phyloP scores from a whole-genome alignment of 2,329 filamentous ascomycete species.

The Colletotrichum simmondsii region DNA sequence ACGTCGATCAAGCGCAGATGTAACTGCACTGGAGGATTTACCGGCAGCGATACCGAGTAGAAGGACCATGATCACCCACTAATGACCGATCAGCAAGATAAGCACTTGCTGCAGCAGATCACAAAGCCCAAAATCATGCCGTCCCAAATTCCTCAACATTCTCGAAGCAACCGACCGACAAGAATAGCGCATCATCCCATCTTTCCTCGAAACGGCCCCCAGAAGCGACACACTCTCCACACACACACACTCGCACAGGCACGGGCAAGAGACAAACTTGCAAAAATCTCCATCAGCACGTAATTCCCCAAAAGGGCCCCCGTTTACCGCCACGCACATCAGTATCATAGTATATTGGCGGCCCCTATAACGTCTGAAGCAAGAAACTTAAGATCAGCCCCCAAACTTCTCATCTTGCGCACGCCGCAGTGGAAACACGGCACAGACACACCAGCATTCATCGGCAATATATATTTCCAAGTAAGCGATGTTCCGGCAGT shows the following conservation, averaged over 20 bases:
- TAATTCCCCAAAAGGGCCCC: neutral
- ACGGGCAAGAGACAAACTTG: neutral
- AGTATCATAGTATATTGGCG: too few relatives aligned
- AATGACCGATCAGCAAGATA: slow-evolving; percentile 11
- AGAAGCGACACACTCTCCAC: neutral
- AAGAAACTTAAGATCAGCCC: neutral
- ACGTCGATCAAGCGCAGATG: too few relatives aligned
- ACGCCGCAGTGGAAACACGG: neutral
- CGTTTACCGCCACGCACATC: neutral
- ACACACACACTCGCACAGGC: too few relatives aligned
- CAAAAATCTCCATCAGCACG: neutral
- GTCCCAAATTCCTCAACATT: too few relatives aligned
- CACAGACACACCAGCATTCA: neutral
- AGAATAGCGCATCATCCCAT: slow-evolving; percentile 1
- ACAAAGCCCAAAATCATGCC: neutral
- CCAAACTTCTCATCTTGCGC: neutral
- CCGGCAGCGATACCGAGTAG: neutral
- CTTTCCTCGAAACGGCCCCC: slow-evolving; percentile 1
- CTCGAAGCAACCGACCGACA: neutral
- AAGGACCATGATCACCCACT: slow-evolving; percentile 1
- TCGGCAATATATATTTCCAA: neutral
- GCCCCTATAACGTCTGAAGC: neutral
- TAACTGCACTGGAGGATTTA: neutral
- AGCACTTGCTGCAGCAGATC: neutral
- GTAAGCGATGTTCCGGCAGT: neutral